Evolutionary conservation across 495 filamentous ascomycete genomes (phyloP).

Genomic region (Talaromyces proteolyticus): DNA sequence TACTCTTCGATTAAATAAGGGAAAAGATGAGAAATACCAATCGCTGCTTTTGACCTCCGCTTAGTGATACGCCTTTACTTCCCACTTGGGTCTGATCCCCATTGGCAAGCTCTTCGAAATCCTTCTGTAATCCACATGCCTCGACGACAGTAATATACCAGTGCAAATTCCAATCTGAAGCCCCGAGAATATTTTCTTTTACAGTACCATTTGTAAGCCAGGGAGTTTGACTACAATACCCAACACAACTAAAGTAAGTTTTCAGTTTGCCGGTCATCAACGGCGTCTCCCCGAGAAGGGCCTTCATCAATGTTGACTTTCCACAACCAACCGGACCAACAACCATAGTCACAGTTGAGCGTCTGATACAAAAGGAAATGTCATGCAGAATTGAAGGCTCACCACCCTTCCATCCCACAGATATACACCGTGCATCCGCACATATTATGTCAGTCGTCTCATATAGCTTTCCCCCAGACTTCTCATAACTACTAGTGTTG

Average conservation of each 20-base stretch:
- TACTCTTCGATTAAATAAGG: neutral
- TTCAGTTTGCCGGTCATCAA: neutral
- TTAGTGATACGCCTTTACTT: conserved; percentile 56
- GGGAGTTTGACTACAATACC: conserved; percentile 45
- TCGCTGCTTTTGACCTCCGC: conserved; percentile 62
- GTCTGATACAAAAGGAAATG: conserved; percentile 23
- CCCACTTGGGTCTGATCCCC: conserved; percentile 56
- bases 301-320: conserved; percentile 45
- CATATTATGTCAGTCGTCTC: neutral
- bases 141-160: conserved; percentile 58
- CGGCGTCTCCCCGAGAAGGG: conserved; percentile 45
- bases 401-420: conserved; percentile 27
- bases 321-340: conserved; percentile 51
- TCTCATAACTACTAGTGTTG: too few relatives aligned
- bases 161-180: conserved; percentile 41
- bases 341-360: conserved; percentile 39
- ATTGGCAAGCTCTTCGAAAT: conserved; percentile 46
- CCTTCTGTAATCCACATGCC: conserved; percentile 51
- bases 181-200: conserved; percentile 48
- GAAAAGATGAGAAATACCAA: conserved; percentile 31
- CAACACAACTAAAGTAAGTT: conserved; percentile 18
- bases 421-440: neutral
- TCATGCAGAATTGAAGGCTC: conserved; percentile 20
- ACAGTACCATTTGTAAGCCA: conserved; percentile 55
- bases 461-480: neutral